Percentiles rank a stretch among this genome's conserved stretches.
phyloP scores from a whole-genome alignment of 768 basidiomycete genomes.

The Boletus edulis region DNA sequence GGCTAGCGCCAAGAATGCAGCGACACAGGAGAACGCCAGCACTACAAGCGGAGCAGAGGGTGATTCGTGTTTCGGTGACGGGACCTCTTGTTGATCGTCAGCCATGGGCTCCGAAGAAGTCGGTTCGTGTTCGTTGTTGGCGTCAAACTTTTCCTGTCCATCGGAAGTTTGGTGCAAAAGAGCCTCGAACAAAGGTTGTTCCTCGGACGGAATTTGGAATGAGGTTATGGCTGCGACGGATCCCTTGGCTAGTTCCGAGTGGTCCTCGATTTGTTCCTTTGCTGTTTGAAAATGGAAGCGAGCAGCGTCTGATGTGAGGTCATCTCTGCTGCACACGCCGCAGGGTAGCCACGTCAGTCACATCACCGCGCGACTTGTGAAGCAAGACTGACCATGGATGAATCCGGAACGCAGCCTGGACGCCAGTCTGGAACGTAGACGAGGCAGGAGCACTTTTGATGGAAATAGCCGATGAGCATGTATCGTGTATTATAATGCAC shows the following conservation, averaged over 20 bases:
- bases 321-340: conserved; percentile 18
- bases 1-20: conserved; percentile 22
- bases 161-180: conserved; percentile 23
- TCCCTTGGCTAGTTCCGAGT: conserved; percentile 28
- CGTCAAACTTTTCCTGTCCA: conserved; percentile 17
- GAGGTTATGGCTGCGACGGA: conserved; percentile 31
- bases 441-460: conserved; percentile 7
- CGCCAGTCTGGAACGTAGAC: conserved; percentile 28
- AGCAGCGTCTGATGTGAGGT: conserved; percentile 18
- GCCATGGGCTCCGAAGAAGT: not conserved
- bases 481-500: conserved; percentile 4
- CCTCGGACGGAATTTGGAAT: conserved; percentile 15
- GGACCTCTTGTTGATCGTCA: not conserved
- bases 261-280: conserved; percentile 30
- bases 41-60: conserved; percentile 13
- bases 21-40: conserved; percentile 26
- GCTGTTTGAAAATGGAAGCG: conserved; percentile 31
- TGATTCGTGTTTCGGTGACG: not conserved
- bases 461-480: conserved; percentile 13
- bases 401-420: conserved; percentile 37
- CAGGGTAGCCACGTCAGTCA: conserved; percentile 10
- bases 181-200: conserved; percentile 18
- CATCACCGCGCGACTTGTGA: not conserved
- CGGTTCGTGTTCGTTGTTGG: conserved; percentile 5
- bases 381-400: conserved; percentile 36